These are phyloP conservation scores for Onygenales sp. DNA, from an alignment of 2,329 filamentous ascomycete species.

Conservation along the genomic window DNA sequence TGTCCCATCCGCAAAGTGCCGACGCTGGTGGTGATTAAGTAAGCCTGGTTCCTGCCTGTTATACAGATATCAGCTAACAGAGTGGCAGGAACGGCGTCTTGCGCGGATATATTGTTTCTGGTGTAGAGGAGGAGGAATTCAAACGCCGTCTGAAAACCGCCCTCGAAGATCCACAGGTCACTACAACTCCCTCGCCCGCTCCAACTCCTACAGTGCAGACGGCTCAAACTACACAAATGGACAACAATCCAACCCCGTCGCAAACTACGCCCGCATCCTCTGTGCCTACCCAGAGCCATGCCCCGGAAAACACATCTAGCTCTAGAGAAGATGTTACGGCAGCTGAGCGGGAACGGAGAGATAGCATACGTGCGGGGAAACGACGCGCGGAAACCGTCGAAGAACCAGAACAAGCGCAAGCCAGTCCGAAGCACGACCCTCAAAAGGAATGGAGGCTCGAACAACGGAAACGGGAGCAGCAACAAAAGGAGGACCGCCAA, in stretches of 20 bases:
- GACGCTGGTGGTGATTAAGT: conserved; percentile 53
- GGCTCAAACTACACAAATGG: not conserved
- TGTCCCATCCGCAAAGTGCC: conserved; percentile 74
- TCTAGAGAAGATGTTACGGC: conserved; percentile 7
- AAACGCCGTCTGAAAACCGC: conserved; percentile 43
- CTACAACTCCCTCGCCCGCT: not conserved
- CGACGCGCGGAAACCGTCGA: conserved; percentile 3
- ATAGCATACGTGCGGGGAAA: conserved; percentile 18
- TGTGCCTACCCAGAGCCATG: conserved; percentile 2
- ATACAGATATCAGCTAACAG: not conserved
- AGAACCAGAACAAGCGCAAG: not conserved
- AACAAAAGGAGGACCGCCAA: conserved; percentile 58
- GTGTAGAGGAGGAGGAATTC: conserved; percentile 58
- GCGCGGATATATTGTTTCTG: conserved; percentile 63
- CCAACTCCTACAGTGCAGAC: not conserved
- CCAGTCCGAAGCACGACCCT: conserved; percentile 31
- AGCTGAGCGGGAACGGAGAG: conserved; percentile 13
- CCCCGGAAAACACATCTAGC: conserved; percentile 11
- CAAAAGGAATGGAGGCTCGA: conserved; percentile 44
- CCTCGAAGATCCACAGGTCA: conserved; percentile 18
- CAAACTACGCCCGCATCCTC: conserved; percentile 5
- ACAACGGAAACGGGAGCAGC: conserved; percentile 52
- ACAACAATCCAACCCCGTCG: not conserved
- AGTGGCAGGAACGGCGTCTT: conserved; percentile 59
- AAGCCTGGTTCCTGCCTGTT: not conserved